Percentiles rank a stretch among this genome's conserved stretches.
These are phyloP conservation scores for Candida nitratophila DNA, from an alignment of 805 yeast genomes.

Conservation along the genomic window DNA sequence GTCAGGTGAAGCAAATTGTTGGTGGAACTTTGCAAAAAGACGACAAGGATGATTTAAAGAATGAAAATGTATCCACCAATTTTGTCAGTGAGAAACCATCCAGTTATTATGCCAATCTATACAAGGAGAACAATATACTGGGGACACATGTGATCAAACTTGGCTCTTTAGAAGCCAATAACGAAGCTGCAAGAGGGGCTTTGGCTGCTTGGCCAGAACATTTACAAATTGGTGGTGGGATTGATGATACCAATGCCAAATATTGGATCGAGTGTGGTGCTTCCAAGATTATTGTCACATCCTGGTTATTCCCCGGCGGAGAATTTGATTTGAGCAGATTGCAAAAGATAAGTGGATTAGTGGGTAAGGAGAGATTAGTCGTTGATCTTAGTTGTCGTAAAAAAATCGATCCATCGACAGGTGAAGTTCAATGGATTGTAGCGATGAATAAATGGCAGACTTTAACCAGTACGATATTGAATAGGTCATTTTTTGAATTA, in stretches of 20 bases:
- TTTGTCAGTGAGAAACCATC: constrained; percentile 74
- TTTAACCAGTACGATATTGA: constrained; percentile 58
- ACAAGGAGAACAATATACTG: constrained; percentile 44
- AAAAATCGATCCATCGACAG: constrained; percentile 19
- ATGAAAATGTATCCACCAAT: constrained; percentile 49
- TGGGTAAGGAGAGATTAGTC: constrained; percentile 67
- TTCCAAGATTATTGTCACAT: constrained; percentile 82
- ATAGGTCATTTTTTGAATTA: constrained; percentile 40
- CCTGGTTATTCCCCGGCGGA: constrained; percentile 77
- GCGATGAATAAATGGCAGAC: constrained; percentile 98
- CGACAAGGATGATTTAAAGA: constrained; percentile 34
- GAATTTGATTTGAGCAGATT: constrained; percentile 47
- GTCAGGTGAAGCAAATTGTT: constrained; percentile 93
- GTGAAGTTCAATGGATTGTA: constrained; percentile 65
- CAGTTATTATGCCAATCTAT: constrained; percentile 66
- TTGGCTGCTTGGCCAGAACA: constrained; percentile 62
- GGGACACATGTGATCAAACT: constrained; percentile 94
- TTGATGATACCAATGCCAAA: constrained; percentile 63
- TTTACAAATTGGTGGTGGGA: constrained; percentile 93
- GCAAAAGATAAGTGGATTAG: constrained; percentile 35
- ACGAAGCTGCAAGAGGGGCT: constrained; percentile 75
- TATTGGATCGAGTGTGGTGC: constrained; percentile 78
- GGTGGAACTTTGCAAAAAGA: constrained; percentile 77
- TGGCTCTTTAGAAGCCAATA: constrained; percentile 71
- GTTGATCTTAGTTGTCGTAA: constrained; percentile 84